Percentiles rank a stretch among this genome's conserved stretches.
Conservation (phyloP, 805 yeast species). For the Wickerhamiella shivajii region DNA sequence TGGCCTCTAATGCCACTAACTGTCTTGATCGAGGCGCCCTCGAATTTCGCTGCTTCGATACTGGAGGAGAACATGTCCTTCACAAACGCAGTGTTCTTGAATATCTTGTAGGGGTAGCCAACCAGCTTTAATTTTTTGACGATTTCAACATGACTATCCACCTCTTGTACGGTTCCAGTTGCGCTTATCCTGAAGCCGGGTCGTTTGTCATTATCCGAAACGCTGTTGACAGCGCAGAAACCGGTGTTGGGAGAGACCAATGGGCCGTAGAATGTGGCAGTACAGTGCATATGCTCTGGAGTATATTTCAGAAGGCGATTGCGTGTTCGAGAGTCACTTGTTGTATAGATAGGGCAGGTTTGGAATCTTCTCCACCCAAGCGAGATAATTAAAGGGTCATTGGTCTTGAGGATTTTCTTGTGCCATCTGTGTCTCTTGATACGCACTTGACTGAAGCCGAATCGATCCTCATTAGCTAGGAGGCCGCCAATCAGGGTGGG, state of each 20-base stretch:
- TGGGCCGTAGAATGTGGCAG: constrained; percentile 94
- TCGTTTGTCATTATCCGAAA: constrained; percentile 69
- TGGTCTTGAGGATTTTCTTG: constrained; percentile 84
- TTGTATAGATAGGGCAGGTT: constrained; percentile 87
- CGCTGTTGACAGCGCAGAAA: constrained; percentile 85
- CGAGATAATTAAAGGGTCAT: constrained; percentile 86
- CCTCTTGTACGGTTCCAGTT: constrained; percentile 89
- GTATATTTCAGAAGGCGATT: constrained; percentile 96
- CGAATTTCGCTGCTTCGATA: constrained; percentile 92
- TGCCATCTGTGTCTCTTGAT: constrained; percentile 99
- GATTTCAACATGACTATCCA: constrained; percentile 75
- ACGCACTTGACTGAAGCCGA: constrained; percentile 85
- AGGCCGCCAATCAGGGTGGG: constrained; percentile 88
- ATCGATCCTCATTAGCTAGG: constrained; percentile 77
- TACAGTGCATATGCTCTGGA: constrained; percentile 95
- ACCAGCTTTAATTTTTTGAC: constrained; percentile 92
- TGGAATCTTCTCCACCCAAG: constrained; percentile 98
- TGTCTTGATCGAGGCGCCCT: constrained; percentile 93
- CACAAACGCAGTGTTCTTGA: constrained; percentile 91
- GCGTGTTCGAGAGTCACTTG: constrained; percentile 94
- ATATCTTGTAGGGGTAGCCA: constrained; percentile 87
- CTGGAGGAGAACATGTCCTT: constrained; percentile 91
- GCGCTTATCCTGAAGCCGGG: constrained; percentile 92
- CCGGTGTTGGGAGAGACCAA: constrained; percentile 95
- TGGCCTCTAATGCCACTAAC: constrained; percentile 97